Evolutionary conservation across 2,329 filamentous ascomycete genomes (phyloP).

Genomic region (Cytospora piceicola): DNA sequence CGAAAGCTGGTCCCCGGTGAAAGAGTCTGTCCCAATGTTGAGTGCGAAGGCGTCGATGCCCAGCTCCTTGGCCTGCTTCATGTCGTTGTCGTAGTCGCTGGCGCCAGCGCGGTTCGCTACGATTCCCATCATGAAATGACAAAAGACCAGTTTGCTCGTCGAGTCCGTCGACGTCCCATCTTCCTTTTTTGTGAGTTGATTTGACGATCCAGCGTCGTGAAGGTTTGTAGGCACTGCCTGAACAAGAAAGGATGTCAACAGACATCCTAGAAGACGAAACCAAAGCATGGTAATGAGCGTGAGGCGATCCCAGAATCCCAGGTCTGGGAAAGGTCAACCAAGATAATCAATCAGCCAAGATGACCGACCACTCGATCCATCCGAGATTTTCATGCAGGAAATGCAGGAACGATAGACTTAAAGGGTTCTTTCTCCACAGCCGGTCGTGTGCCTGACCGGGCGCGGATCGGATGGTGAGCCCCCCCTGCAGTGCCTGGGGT

Average conservation of each 20-base stretch:
- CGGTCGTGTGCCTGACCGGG: not conserved
- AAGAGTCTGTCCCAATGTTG: slow-evolving; percentile 42
- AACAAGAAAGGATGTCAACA: slow-evolving; percentile 21
- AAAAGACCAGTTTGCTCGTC: slow-evolving; percentile 29
- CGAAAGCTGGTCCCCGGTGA: slow-evolving; percentile 49
- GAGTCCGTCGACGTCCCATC: slow-evolving; percentile 19
- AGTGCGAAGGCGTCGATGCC: slow-evolving; percentile 40
- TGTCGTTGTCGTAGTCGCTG: slow-evolving; percentile 31
- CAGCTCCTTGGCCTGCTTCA: slow-evolving; percentile 29
- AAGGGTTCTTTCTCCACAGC: not conserved
- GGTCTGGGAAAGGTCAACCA: not conserved
- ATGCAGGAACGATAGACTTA: slow-evolving; percentile 5
- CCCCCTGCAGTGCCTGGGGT: not conserved
- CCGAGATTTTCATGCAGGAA: slow-evolving; percentile 3
- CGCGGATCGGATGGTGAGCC: too few relatives aligned
- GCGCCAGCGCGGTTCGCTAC: slow-evolving; percentile 27
- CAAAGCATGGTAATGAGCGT: slow-evolving; percentile 21
- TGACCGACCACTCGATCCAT: slow-evolving; percentile 7
- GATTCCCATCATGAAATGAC: slow-evolving; percentile 31
- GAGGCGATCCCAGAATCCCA: not conserved
- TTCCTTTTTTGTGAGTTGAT: slow-evolving; percentile 2
- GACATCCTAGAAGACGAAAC: slow-evolving; percentile 13
- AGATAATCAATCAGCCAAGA: slow-evolving; percentile 7
- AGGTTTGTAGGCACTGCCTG: slow-evolving; percentile 14
- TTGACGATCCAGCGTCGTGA: slow-evolving; percentile 14